Evolutionary conservation across 345 rosid genomes (phyloP), one percentile per base, ranked within the genome.

Genomic region (Sisymbrium altissimum): DNA sequence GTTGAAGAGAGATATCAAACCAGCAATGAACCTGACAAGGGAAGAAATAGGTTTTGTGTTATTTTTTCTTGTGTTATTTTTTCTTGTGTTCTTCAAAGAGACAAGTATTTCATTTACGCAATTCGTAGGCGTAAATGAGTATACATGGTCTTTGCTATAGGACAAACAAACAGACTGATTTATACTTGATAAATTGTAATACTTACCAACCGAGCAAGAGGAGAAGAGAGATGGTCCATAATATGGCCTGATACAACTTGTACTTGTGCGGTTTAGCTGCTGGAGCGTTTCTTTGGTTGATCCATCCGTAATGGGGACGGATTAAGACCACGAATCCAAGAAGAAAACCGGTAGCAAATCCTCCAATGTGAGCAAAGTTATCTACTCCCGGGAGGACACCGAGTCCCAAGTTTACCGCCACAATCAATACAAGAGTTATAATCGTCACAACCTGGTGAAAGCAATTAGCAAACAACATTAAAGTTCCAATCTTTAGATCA

Each of bases 341-440:
- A 46, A 95, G 79, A 76, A 95, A 95, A 15, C 99, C 99, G 0
- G 99, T 72, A 40, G 77, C 78, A 81, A 95, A 92, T 35, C 99
- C 99, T 79, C 99, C 99, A 18, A 92, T 85, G 40, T 95, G 99
- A 72, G 99, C 97, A 82, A 90, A 95, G 79, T 92, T 95, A 87
- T 95, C 99, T n/a, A 95, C 97, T 10, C 89, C 94, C 0, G 99
- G 99, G 63, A 95, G 89, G 68, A 90, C 86, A 73, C 99, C 99
- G 10, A 92, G 87, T 7, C 90, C 97, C 81, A 95, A 86, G 80
- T 95, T 95, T 52, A 92, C 70, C 43, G 81, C 83, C 36, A 87
- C 86, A 83, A 95, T 85, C 61, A 86, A 12, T 13, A 90, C 44
- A 43, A 95, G 97, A 69, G 90, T 88, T 45, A 90, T 27, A 39